Conservation (phyloP, 1,284 basidiomycete species). For the Puccinia hordei region DNA sequence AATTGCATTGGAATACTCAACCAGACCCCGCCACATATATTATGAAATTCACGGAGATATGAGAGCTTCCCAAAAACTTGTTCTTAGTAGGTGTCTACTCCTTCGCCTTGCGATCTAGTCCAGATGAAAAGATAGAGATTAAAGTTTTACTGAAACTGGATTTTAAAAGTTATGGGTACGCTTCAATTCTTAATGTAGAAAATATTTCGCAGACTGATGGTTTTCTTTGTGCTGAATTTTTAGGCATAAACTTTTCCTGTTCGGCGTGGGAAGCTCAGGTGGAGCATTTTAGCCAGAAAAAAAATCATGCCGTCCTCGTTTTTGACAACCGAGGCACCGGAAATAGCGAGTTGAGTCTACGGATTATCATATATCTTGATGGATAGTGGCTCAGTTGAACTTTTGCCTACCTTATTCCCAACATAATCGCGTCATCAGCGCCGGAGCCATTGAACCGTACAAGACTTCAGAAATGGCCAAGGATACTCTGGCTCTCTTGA, state of each 20-base stretch:
- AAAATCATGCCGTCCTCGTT: slow-evolving; percentile 68
- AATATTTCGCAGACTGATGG: not conserved
- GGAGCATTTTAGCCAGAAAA: slow-evolving; percentile 56
- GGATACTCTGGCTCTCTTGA: slow-evolving; percentile 71
- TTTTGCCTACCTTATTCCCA: not conserved
- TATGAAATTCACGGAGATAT: slow-evolving; percentile 35
- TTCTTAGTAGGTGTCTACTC: slow-evolving; percentile 1
- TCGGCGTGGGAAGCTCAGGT: slow-evolving; percentile 58
- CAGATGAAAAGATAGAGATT: not conserved
- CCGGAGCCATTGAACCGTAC: slow-evolving; percentile 35
- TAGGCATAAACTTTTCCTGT: slow-evolving; percentile 60
- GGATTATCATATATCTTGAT: not conserved
- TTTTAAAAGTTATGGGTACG: slow-evolving; percentile 35
- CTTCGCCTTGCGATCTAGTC: too few species aligned
- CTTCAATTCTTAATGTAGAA: not conserved
- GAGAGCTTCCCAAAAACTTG: slow-evolving; percentile 52
- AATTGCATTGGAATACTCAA: slow-evolving; percentile 59
- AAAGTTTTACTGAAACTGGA: not conserved
- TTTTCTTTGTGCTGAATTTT: slow-evolving; percentile 47
- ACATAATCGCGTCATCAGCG: not conserved
- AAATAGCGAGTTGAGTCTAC: slow-evolving; percentile 59
- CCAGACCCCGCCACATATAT: slow-evolving; percentile 7
- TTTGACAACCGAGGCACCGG: slow-evolving; percentile 88
- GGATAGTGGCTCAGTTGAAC: too few species aligned
- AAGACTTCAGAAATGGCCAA: slow-evolving; percentile 78